These are phyloP conservation scores for Aquanectria penicillioides DNA, from an alignment of 2,329 filamentous ascomycete species.

Conservation along the genomic window DNA sequence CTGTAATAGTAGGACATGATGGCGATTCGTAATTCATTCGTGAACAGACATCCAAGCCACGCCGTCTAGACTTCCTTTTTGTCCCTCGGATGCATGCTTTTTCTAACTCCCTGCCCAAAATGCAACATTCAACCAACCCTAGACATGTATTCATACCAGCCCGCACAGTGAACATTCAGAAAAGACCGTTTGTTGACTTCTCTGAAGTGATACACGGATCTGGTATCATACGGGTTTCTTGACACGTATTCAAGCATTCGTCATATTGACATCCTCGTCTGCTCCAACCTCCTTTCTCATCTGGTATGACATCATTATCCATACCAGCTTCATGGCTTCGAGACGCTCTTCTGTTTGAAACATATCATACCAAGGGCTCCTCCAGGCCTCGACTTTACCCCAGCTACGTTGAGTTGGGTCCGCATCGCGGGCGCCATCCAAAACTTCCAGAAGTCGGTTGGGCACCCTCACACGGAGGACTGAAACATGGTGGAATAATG, in stretches of 20 bases:
- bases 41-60: neutral
- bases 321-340: constrained; percentile 65
- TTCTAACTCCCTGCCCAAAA: neutral
- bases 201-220: neutral
- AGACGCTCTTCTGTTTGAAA: constrained; percentile 65
- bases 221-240: too few relatives aligned
- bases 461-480: constrained; percentile 69
- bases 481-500: constrained; percentile 69
- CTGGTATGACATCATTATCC: constrained; percentile 69
- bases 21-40: neutral
- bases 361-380: constrained; percentile 70
- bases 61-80: neutral
- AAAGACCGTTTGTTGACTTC: neutral
- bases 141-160: neutral
- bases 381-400: constrained; percentile 64
- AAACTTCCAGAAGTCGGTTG: constrained; percentile 58
- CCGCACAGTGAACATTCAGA: neutral
- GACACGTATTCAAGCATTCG: constrained; percentile 41
- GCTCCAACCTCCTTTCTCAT: constrained; percentile 57
- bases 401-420: constrained; percentile 54
- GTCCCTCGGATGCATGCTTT: neutral
- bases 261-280: constrained; percentile 42
- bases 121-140: neutral
- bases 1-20: neutral
- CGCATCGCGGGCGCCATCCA: constrained; percentile 57